Percentiles rank a stretch among this genome's conserved stretches.
Conservation (phyloP, 768 basidiomycete species). For the Asterophora parasitica region DNA sequence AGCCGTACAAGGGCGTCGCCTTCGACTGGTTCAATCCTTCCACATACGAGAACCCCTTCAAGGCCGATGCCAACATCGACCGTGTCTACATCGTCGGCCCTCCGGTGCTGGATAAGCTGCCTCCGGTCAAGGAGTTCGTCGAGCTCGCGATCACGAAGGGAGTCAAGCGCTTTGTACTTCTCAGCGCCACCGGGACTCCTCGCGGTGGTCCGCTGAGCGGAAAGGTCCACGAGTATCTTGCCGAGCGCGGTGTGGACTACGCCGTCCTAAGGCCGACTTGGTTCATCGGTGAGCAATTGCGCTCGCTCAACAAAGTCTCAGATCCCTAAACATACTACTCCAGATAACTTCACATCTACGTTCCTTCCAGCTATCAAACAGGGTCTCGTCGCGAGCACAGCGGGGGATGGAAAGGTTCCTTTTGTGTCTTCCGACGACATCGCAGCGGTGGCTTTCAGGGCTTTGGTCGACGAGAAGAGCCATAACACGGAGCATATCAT, state of each 20-base stretch:
- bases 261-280: constrained; percentile 31
- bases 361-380: not conserved
- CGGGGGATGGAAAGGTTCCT: constrained; percentile 24
- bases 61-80: constrained; percentile 16
- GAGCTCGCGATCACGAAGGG: constrained; percentile 24
- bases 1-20: constrained; percentile 24
- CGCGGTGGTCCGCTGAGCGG: constrained; percentile 23
- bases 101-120: not conserved
- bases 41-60: constrained; percentile 27
- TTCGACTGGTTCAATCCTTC: constrained; percentile 31
- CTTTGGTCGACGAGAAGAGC: constrained; percentile 20
- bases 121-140: constrained; percentile 16
- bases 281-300: constrained; percentile 28
- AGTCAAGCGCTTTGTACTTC: constrained; percentile 28
- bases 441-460: constrained; percentile 25
- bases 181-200: constrained; percentile 17
- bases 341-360: not conserved
- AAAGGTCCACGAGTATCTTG: constrained; percentile 23
- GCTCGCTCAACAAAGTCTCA: not conserved
- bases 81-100: constrained; percentile 15
- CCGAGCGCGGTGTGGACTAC: constrained; percentile 27
- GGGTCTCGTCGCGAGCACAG: constrained; percentile 8
- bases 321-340: not conserved
- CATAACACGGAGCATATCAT: constrained; percentile 24
- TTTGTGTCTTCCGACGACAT: constrained; percentile 31